Conservation (phyloP, 1,284 basidiomycete genomes). For the Xanthoconium separans region DNA sequence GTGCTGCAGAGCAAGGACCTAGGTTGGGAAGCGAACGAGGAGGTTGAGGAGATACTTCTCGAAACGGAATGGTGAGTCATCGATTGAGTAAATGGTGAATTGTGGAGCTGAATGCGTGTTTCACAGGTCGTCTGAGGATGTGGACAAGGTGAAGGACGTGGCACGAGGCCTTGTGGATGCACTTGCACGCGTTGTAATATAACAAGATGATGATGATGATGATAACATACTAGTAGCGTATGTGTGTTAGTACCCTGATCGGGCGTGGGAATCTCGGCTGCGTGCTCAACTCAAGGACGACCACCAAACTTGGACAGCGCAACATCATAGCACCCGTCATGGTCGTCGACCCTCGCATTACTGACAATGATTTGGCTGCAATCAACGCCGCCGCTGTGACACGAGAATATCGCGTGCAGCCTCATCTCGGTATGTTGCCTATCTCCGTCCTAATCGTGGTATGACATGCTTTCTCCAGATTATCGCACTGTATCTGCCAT, state of each 20-base stretch:
- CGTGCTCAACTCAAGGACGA: conserved; percentile 11
- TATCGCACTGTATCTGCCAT: conserved; percentile 96
- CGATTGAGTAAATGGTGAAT: conserved; percentile 5
- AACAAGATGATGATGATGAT: not conserved
- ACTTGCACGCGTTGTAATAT: conserved; percentile 26
- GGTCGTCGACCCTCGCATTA: conserved; percentile 59
- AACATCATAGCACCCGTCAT: conserved; percentile 31
- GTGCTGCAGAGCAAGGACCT: conserved; percentile 68
- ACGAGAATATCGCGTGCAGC: conserved; percentile 80
- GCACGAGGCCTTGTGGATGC: conserved; percentile 34
- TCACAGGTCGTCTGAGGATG: conserved; percentile 43
- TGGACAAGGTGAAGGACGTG: conserved; percentile 33
- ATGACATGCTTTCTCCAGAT: conserved; percentile 51
- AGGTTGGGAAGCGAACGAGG: conserved; percentile 59
- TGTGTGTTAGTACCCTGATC: not conserved
- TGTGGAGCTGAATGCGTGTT: conserved; percentile 36
- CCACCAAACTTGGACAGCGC: conserved; percentile 5
- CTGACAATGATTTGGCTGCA: conserved; percentile 73
- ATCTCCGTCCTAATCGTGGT: not conserved
- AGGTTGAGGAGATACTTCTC: conserved; percentile 70
- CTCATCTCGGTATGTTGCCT: conserved; percentile 76
- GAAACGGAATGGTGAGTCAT: conserved; percentile 71
- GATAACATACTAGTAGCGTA: not conserved
- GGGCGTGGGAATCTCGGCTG: conserved; percentile 25
- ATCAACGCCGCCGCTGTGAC: conserved; percentile 89